Conservation (phyloP, 2,329 filamentous ascomycete genomes). For the Clonostachys byssicola region DNA sequence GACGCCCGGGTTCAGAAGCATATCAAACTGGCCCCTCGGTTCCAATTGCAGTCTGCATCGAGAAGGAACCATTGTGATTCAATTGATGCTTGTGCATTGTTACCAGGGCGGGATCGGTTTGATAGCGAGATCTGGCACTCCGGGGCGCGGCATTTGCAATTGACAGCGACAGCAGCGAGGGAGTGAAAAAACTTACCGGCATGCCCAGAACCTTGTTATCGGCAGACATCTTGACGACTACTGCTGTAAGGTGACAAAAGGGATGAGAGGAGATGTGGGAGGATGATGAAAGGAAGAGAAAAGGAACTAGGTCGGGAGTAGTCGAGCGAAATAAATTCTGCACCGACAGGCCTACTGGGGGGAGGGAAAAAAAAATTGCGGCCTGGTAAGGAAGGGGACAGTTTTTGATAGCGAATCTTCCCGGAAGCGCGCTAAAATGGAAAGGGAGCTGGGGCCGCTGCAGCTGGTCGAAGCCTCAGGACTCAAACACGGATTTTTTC, state of each 20-base stretch:
- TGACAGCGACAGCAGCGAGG: background rate
- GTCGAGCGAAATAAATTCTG: constrained; percentile 39
- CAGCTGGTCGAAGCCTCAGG: background rate
- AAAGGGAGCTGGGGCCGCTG: constrained; percentile 19
- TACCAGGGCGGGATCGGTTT: no score
- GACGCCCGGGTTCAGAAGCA: no score
- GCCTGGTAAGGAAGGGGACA: constrained; percentile 36
- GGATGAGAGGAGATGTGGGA: constrained; percentile 59
- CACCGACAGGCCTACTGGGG: constrained; percentile 34
- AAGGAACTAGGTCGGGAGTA: constrained; percentile 23
- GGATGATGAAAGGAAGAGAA: constrained; percentile 35
- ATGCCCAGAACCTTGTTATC: constrained; percentile 61
- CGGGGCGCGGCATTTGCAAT: background rate
- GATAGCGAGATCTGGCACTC: no score
- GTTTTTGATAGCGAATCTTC: constrained; percentile 51
- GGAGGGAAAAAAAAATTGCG: constrained; percentile 46
- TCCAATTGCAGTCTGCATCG: no score
- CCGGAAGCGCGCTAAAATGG: constrained; percentile 30
- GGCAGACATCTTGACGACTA: constrained; percentile 48
- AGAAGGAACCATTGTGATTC: no score
- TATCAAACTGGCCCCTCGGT: no score
- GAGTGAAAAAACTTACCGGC: constrained; percentile 48
- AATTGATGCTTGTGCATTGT: no score
- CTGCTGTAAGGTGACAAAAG: constrained; percentile 41
- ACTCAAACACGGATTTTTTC: background rate